These are phyloP conservation scores for Boletus fagicola DNA, from an alignment of 768 basidiomycete species.

Conservation along the genomic window DNA sequence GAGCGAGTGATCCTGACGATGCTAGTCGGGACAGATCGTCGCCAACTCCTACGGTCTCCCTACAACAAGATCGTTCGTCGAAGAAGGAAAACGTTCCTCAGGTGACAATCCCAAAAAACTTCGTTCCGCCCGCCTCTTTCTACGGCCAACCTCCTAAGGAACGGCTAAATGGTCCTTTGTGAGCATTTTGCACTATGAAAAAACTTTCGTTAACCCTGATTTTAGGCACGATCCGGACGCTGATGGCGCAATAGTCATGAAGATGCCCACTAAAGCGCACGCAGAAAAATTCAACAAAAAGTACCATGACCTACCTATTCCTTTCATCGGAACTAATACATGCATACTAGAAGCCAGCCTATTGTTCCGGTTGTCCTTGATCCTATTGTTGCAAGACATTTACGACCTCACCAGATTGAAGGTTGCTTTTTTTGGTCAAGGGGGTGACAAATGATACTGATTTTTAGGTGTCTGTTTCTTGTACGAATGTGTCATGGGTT, in stretches of 20 bases:
- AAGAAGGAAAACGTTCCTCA: constrained; percentile 25
- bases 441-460: neutral
- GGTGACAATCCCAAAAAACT: constrained; percentile 26
- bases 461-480: constrained; percentile 75
- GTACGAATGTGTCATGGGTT: constrained; percentile 95
- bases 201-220: neutral
- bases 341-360: constrained; percentile 49
- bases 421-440: constrained; percentile 40
- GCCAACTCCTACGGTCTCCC: constrained; percentile 12
- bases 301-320: constrained; percentile 36
- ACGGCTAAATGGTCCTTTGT: constrained; percentile 28
- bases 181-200: neutral
- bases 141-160: constrained; percentile 45
- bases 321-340: constrained; percentile 1
- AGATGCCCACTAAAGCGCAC: constrained; percentile 66
- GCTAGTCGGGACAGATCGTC: constrained; percentile 9
- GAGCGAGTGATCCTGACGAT: constrained; percentile 23
- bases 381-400: constrained; percentile 69
- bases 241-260: constrained; percentile 84
- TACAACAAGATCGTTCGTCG: constrained; percentile 4
- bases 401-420: constrained; percentile 90
- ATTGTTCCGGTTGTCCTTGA: constrained; percentile 87
- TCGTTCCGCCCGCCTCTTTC: constrained; percentile 59
- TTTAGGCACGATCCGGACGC: constrained; percentile 73
- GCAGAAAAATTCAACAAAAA: constrained; percentile 67